These are phyloP conservation scores for Trichoderma semiorbis DNA, from an alignment of 2,329 filamentous ascomycete genomes.

Conservation along the genomic window DNA sequence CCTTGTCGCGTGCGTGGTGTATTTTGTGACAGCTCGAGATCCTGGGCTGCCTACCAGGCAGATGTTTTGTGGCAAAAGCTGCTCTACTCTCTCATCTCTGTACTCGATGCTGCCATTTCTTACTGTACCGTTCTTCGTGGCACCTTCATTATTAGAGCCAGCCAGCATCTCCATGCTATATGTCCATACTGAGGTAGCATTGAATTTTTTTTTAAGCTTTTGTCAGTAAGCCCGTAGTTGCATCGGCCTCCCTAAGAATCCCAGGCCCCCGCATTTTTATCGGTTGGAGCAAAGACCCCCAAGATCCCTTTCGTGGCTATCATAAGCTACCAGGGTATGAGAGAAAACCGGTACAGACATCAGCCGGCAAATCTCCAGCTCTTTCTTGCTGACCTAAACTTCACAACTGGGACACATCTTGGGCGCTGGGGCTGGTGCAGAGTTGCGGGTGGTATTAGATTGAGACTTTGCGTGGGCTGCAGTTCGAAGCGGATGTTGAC, in stretches of 20 bases:
- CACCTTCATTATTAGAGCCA: not conserved
- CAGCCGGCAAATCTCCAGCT: not conserved
- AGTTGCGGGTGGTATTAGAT: not conserved
- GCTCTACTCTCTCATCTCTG: not conserved
- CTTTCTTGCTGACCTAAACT: not conserved
- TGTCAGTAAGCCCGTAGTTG: not conserved
- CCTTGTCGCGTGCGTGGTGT: conserved; percentile 1
- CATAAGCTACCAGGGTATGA: not conserved
- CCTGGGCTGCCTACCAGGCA: not conserved
- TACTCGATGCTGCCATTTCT: not conserved
- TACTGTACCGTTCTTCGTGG: not conserved
- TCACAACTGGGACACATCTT: not conserved
- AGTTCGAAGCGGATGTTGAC: not conserved
- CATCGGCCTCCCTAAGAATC: not conserved
- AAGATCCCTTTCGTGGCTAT: not conserved
- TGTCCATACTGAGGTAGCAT: not conserved
- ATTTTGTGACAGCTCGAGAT: not conserved
- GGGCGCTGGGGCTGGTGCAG: not conserved
- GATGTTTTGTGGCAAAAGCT: not conserved
- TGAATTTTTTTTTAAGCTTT: not conserved
- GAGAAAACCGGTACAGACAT: not conserved
- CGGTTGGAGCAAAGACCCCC: not conserved
- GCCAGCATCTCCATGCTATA: not conserved
- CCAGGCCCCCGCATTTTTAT: not conserved
- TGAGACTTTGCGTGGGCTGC: not conserved